Conservation (phyloP, 2,329 filamentous ascomycete species). For the Xylaria hypoxylon region DNA sequence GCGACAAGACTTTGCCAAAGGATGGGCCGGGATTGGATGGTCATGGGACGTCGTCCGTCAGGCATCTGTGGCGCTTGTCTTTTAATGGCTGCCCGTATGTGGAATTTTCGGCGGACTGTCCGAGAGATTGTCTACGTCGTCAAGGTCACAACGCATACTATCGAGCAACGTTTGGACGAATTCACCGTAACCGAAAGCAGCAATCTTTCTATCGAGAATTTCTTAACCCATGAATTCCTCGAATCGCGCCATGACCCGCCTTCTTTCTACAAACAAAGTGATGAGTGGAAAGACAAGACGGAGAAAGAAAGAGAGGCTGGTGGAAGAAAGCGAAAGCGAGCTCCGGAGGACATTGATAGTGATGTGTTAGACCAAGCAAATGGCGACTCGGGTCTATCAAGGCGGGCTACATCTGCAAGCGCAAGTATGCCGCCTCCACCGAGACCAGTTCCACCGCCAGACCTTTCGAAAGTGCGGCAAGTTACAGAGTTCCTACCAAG, state of each 20-base stretch:
- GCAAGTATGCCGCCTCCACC: slow-evolving; percentile 50
- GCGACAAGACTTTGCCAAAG: slow-evolving; percentile 88
- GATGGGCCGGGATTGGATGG: slow-evolving; percentile 98
- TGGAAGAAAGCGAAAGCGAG: slow-evolving; percentile 60
- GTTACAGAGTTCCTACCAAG: slow-evolving; percentile 49
- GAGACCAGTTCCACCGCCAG: slow-evolving; percentile 47
- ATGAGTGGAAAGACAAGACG: slow-evolving; percentile 67
- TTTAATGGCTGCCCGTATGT: slow-evolving; percentile 95
- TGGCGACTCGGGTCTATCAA: slow-evolving; percentile 31
- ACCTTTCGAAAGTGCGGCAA: slow-evolving; percentile 47
- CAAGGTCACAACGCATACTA: slow-evolving; percentile 93
- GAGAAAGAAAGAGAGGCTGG: slow-evolving; percentile 58
- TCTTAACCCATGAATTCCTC: slow-evolving; percentile 76
- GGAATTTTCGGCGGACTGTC: slow-evolving; percentile 94
- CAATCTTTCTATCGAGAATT: slow-evolving; percentile 87
- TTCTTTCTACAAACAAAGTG: slow-evolving; percentile 76
- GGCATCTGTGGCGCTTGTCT: slow-evolving; percentile 95
- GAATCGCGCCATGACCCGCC: slow-evolving; percentile 84
- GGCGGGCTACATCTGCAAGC: slow-evolving; percentile 41
- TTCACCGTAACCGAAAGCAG: slow-evolving; percentile 90
- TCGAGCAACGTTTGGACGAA: slow-evolving; percentile 90
- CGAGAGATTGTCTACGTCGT: slow-evolving; percentile 98
- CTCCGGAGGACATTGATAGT: slow-evolving; percentile 52
- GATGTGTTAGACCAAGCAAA: slow-evolving; percentile 46
- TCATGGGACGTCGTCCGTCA: slow-evolving; percentile 90